Conservation (phyloP, 1,284 basidiomycete genomes). For the Cutaneotrichosporon sp. region DNA sequence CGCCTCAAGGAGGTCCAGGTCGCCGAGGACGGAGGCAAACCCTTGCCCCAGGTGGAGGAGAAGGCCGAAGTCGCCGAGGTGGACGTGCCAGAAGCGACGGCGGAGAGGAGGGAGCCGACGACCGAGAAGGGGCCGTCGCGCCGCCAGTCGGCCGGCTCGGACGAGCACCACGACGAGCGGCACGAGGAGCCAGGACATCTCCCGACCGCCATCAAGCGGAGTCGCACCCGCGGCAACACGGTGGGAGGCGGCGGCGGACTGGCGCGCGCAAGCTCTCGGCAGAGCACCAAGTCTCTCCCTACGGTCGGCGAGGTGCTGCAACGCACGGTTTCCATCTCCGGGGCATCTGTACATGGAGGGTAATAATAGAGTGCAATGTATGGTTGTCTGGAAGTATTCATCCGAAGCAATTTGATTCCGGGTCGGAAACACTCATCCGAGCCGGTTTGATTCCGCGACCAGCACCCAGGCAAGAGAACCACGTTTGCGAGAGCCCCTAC, state of each 20-base stretch:
- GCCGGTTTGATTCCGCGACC: no score
- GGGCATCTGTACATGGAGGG: constrained; percentile 45
- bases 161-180: constrained; percentile 15
- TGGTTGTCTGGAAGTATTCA: no score
- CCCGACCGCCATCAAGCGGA: background rate
- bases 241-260: constrained; percentile 2
- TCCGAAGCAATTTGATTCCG: no score
- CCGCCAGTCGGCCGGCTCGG: constrained; percentile 5
- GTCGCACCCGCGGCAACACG: constrained; percentile 5
- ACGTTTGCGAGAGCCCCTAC: no score
- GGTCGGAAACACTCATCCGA: no score
- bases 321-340: constrained; percentile 38
- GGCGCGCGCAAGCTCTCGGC: constrained; percentile 10
- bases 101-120: background rate
- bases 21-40: constrained; percentile 13
- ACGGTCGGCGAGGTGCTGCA: constrained; percentile 41
- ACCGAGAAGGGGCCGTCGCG: constrained; percentile 5
- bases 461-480: no score
- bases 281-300: constrained; percentile 11
- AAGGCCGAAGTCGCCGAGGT: background rate
- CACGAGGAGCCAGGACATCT: constrained; percentile 28
- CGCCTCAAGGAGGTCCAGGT: constrained; percentile 20
- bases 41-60: background rate
- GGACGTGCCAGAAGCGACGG: background rate
- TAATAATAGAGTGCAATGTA: constrained; percentile 2